These are phyloP conservation scores for Penicillium coffeae DNA, from an alignment of 495 filamentous ascomycete species.

Conservation along the genomic window DNA sequence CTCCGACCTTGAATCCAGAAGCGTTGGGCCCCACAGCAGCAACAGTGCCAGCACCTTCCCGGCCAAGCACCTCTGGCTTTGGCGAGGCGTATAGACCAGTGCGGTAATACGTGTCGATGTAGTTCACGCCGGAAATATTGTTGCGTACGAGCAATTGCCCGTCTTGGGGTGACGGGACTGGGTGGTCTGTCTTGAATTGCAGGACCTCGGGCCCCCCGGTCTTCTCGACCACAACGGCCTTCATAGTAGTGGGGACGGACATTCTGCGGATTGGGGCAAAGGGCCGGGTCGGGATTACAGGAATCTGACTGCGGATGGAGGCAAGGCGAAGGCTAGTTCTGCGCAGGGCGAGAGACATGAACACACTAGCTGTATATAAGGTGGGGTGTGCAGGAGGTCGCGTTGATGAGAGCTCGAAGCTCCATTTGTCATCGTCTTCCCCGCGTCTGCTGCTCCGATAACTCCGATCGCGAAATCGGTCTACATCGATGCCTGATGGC, in stretches of 20 bases:
- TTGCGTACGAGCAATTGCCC: constrained; percentile 83
- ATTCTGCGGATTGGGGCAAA: constrained; percentile 23
- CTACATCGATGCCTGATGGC: too few species aligned
- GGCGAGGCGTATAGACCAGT: constrained; percentile 76
- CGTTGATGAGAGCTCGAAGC: constrained; percentile 4
- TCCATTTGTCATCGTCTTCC: constrained; percentile 25
- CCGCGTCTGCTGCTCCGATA: constrained; percentile 3
- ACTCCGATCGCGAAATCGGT: not conserved
- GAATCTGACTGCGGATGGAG: constrained; percentile 22
- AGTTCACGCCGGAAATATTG: constrained; percentile 82
- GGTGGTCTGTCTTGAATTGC: constrained; percentile 67
- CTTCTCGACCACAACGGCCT: constrained; percentile 68
- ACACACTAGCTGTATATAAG: not conserved
- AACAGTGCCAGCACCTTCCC: constrained; percentile 70
- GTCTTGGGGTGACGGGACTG: constrained; percentile 66
- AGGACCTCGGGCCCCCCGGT: constrained; percentile 78
- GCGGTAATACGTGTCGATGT: constrained; percentile 86
- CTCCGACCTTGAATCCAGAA: constrained; percentile 54
- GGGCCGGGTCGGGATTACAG: not conserved
- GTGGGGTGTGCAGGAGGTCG: not conserved
- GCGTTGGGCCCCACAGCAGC: constrained; percentile 48
- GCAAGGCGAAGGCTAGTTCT: constrained; percentile 19
- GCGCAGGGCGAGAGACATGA: constrained; percentile 15
- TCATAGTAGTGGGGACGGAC: constrained; percentile 65
- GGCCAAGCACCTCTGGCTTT: constrained; percentile 77